phyloP scores from a whole-genome alignment of 2,329 filamentous ascomycete genomes.

The Calonectria multiphialidica region DNA sequence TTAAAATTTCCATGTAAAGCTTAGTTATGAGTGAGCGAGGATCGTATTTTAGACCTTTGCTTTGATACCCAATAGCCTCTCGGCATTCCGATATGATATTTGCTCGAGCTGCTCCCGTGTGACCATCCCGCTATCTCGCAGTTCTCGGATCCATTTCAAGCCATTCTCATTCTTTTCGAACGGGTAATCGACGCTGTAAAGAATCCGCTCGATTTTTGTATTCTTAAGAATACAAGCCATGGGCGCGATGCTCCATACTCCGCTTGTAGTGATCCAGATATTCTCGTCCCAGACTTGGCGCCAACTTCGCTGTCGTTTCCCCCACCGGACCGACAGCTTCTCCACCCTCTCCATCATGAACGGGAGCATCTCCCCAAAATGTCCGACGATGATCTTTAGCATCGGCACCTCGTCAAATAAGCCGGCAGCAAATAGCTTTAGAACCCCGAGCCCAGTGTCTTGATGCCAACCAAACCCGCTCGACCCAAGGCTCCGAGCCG shows the following conservation, averaged over 20 bases:
- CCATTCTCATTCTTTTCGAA: conserved; percentile 64
- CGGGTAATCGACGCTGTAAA: conserved; percentile 71
- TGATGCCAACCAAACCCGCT: conserved; percentile 64
- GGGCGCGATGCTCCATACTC: conserved; percentile 62
- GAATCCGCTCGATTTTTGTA: conserved; percentile 61
- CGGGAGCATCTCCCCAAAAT: conserved; percentile 62
- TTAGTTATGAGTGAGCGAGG: background rate
- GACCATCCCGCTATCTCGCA: conserved; percentile 63
- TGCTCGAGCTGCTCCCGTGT: conserved; percentile 60
- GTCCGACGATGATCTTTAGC: conserved; percentile 54
- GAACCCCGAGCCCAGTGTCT: conserved; percentile 58
- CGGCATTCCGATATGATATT: conserved; percentile 64
- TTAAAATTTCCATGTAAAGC: background rate
- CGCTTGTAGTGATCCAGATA: conserved; percentile 69
- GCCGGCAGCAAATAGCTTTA: conserved; percentile 50
- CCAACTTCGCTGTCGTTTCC: conserved; percentile 52
- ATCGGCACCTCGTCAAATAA: conserved; percentile 51
- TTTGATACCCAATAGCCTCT: conserved; percentile 55
- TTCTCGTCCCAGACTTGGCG: conserved; percentile 66
- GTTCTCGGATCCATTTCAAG: conserved; percentile 58
- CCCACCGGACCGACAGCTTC: conserved; percentile 43
- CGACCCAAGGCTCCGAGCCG: conserved; percentile 50
- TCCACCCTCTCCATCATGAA: conserved; percentile 64
- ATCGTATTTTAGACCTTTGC: conserved; percentile 7
- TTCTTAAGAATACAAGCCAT: conserved; percentile 58